phyloP scores from a whole-genome alignment of 129 eudicot genomes.

The Kitagawia praeruptora region DNA sequence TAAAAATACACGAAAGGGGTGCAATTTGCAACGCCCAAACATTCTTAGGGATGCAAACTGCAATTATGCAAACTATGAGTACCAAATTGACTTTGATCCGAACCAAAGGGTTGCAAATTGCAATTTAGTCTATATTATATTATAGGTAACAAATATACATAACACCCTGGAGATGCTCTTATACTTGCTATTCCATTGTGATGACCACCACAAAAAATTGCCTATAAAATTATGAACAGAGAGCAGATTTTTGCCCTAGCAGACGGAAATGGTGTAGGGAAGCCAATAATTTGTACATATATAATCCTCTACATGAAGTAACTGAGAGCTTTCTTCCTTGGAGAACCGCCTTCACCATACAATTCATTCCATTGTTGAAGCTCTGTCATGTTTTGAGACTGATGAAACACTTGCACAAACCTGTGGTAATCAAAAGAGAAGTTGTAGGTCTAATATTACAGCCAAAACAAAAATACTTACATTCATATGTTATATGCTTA shows the following conservation, averaged over 20 bases:
- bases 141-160: no score
- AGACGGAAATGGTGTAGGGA: background rate
- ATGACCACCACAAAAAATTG: background rate
- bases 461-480: background rate
- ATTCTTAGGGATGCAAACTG: no score
- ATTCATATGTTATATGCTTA: constrained; percentile 14
- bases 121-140: no score
- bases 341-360: constrained; percentile 89
- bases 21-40: no score
- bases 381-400: constrained; percentile 68
- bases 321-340: constrained; percentile 64
- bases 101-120: no score
- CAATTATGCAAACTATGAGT: no score
- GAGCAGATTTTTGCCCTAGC: background rate
- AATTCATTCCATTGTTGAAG: constrained; percentile 85
- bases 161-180: background rate
- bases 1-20: no score
- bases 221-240: background rate
- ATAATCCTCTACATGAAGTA: constrained; percentile 60
- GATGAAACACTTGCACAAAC: constrained; percentile 88
- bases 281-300: constrained; percentile 14
- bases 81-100: no score
- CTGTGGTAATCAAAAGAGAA: constrained; percentile 18
- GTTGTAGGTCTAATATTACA: background rate
- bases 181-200: background rate